Base-by-base conservation (phyloP, 176 grass and related monocot species). In the Chloris gayana region DNA sequence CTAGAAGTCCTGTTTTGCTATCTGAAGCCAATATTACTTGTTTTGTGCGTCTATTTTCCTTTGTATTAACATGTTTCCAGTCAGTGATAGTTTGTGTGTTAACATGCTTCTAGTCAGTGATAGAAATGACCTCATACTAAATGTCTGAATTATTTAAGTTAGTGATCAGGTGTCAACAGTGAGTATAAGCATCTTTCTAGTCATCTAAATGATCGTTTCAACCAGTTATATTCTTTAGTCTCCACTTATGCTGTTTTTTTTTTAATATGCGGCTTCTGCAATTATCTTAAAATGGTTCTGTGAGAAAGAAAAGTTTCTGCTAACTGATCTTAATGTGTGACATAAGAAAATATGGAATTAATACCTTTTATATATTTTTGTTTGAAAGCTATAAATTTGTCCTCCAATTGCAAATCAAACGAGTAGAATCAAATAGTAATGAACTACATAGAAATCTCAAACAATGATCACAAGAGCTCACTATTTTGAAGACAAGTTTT, bases 1-100 rank as follows among this genome's bases (percentile, higher is more conserved):
- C 39, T 70, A 51, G 64, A 77, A 64, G 47, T 72, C 12, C n/a
- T 78, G 1, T 78, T 73, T 86, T 80, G 4, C 29, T 67, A 65
- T 76, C 31, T 69, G 22, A 34, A 76, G 37, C 37, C 35, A 69
- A 29, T 27, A 44, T 58, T 77, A 26, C 5, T 11, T 26, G 19
- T 80, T 38, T 33, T 69, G 11, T 21, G 9, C 27, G 14, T 76
- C 17, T 18, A 62, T 19, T 44, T 61, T 4, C 1, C 64, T 77
- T 7, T 59, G 44, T n/a, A 57, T 74, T n/a, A 88, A 69, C 6
- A 70, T 19, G 18, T n/a, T n/a, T n/a, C n/a, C n/a, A n/a, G n/a
- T n/a, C n/a, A n/a, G n/a, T n/a, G 73, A 69, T 51, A 15, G n/a
- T 41, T 12, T 5, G 26, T 76, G 9, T 46, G 42, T 64, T 69